phyloP scores from a whole-genome alignment of 1,284 basidiomycete genomes.

The Volvariella surrecta region DNA sequence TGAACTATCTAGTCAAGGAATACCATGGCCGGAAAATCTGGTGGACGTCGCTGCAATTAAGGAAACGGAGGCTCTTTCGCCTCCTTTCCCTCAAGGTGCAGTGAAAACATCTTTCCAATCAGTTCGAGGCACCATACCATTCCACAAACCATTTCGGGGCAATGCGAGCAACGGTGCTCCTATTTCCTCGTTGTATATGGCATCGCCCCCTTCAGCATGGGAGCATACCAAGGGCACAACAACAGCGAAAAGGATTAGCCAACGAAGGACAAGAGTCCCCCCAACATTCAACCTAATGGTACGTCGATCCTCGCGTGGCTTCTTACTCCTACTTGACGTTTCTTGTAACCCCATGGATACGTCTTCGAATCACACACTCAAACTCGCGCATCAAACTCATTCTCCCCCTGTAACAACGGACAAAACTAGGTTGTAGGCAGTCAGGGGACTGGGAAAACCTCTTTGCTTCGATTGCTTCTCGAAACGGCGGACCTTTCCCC shows the following conservation, averaged over 20 bases:
- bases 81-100: slow-evolving; percentile 43
- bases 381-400: too few relatives aligned
- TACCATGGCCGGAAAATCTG: slow-evolving; percentile 74
- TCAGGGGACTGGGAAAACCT: slow-evolving; percentile 75
- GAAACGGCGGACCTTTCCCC: slow-evolving; percentile 75
- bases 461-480: slow-evolving; percentile 55
- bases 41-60: slow-evolving; percentile 60
- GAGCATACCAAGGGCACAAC: slow-evolving; percentile 31
- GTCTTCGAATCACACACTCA: not conserved
- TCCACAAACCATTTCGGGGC: slow-evolving; percentile 71
- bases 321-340: slow-evolving; percentile 5
- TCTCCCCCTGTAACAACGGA: not conserved
- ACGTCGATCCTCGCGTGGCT: slow-evolving; percentile 8
- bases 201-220: slow-evolving; percentile 50
- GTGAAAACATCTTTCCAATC: slow-evolving; percentile 49
- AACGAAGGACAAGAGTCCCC: slow-evolving; percentile 52
- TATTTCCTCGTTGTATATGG: slow-evolving; percentile 65
- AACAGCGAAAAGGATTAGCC: slow-evolving; percentile 40
- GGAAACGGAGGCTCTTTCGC: slow-evolving; percentile 23
- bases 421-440: slow-evolving; percentile 58
- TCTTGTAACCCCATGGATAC: slow-evolving; percentile 1
- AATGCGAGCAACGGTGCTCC: slow-evolving; percentile 36
- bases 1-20: slow-evolving; percentile 58
- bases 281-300: slow-evolving; percentile 83
- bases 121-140: slow-evolving; percentile 43